A percentile compares a stretch with the other conserved stretches of the same genome.
phyloP scores from a whole-genome alignment of 129 eudicot species.

The Pittosporum tobira region DNA sequence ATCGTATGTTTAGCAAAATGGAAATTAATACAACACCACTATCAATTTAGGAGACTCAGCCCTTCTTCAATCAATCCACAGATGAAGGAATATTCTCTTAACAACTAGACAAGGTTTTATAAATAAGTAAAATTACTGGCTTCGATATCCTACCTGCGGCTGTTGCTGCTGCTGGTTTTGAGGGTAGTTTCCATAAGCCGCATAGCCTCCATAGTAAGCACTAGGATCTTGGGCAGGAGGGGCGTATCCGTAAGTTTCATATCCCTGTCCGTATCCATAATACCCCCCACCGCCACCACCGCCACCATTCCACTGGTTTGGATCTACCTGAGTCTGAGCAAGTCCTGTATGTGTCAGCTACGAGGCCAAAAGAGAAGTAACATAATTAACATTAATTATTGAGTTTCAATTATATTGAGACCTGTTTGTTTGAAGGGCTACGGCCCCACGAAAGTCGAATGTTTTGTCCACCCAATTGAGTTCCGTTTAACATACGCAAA shows the following conservation, averaged over 20 bases:
- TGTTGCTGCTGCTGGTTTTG: slow-evolving; percentile 59
- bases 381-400: not conserved
- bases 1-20: not conserved
- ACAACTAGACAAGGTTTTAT: not conserved
- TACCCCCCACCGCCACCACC: slow-evolving; percentile 20
- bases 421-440: slow-evolving; percentile 70
- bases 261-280: slow-evolving; percentile 73
- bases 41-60: not conserved
- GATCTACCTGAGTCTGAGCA: slow-evolving; percentile 68
- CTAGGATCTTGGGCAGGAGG: slow-evolving; percentile 75
- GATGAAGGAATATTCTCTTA: not conserved
- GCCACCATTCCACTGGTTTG: slow-evolving; percentile 63
- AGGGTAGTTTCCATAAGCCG: slow-evolving; percentile 69
- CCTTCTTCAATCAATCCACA: not conserved
- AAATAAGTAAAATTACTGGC: not conserved
- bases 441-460: slow-evolving; percentile 90
- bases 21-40: not conserved
- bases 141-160: slow-evolving; percentile 23
- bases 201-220: slow-evolving; percentile 66
- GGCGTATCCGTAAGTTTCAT: slow-evolving; percentile 69
- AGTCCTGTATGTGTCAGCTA: not conserved
- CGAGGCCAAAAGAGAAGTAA: too few species aligned
- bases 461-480: slow-evolving; percentile 56
- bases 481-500: slow-evolving; percentile 49
- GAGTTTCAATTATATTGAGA: slow-evolving; percentile 1